Conservation (phyloP, 306 rosid species). For the Gastrolobium bilobum region DNA sequence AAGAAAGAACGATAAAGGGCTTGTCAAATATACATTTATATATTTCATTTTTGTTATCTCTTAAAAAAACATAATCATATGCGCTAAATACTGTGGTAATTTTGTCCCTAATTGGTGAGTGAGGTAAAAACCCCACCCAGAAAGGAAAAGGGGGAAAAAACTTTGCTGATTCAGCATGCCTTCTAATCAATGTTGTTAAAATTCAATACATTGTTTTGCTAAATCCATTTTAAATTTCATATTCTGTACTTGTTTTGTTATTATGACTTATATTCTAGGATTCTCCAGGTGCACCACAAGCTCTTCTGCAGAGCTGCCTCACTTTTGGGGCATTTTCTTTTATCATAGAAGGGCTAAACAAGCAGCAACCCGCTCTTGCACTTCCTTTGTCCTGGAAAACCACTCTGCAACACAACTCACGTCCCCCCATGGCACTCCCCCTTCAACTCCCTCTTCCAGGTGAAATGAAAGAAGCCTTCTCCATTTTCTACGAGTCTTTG, state of each 20-base stretch:
- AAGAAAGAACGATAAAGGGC: constrained; percentile 21
- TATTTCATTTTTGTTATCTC: constrained; percentile 27
- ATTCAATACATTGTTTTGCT: constrained; percentile 4
- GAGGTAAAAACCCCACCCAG: neutral
- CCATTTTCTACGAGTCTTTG: constrained; percentile 71
- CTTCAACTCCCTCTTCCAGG: constrained; percentile 85
- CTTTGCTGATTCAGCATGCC: neutral
- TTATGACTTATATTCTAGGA: constrained; percentile 16
- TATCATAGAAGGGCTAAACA: constrained; percentile 87
- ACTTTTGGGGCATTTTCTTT: constrained; percentile 98
- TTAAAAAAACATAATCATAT: neutral
- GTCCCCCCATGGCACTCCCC: constrained; percentile 62
- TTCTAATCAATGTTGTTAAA: constrained; percentile 12
- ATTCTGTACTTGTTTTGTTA: constrained; percentile 36
- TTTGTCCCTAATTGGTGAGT: constrained; percentile 1
- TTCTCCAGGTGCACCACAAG: constrained; percentile 93
- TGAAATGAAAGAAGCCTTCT: constrained; percentile 82
- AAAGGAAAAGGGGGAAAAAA: neutral
- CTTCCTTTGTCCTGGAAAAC: constrained; percentile 63
- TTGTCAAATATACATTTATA: constrained; percentile 22
- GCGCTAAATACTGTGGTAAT: neutral
- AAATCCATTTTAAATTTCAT: constrained; percentile 31
- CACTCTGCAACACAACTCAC: constrained; percentile 43
- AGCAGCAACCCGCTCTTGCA: constrained; percentile 96
- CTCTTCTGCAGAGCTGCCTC: constrained; percentile 90